Conservation (phyloP, 176 grass and related monocot genomes). For the Avena sativa region DNA sequence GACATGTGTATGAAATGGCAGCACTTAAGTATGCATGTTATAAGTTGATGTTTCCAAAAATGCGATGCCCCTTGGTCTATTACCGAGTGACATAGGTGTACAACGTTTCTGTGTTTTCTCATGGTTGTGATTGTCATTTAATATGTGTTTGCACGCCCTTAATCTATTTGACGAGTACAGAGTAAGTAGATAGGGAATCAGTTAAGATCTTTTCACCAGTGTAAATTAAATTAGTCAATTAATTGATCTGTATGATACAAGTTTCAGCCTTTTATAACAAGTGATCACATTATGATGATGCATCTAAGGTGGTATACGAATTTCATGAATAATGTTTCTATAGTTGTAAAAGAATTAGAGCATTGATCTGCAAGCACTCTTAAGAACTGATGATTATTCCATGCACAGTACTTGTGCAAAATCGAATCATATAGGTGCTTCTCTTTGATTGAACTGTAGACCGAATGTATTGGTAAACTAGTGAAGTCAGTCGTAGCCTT, state of each 20-base stretch:
- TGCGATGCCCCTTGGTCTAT: background rate
- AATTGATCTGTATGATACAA: background rate
- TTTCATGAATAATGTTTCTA: constrained; percentile 8
- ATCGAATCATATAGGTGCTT: background rate
- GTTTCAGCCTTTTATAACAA: background rate
- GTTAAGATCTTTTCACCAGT: background rate
- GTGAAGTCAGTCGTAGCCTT: background rate
- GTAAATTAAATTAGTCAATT: background rate
- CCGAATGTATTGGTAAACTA: background rate
- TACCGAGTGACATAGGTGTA: background rate
- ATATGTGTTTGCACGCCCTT: background rate
- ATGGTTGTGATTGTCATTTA: background rate
- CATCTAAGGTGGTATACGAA: background rate
- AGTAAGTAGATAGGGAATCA: background rate
- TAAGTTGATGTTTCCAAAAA: background rate
- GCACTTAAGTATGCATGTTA: background rate
- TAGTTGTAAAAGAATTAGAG: background rate
- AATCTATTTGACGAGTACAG: background rate
- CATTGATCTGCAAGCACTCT: background rate
- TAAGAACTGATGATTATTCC: background rate
- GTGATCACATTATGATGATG: background rate
- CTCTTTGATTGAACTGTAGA: constrained; percentile 7
- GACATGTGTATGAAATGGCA: background rate
- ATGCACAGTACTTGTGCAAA: background rate
- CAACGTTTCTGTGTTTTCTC: background rate